Conservation (phyloP, 768 basidiomycete species). For the Hemileccinum rubropunctum region DNA sequence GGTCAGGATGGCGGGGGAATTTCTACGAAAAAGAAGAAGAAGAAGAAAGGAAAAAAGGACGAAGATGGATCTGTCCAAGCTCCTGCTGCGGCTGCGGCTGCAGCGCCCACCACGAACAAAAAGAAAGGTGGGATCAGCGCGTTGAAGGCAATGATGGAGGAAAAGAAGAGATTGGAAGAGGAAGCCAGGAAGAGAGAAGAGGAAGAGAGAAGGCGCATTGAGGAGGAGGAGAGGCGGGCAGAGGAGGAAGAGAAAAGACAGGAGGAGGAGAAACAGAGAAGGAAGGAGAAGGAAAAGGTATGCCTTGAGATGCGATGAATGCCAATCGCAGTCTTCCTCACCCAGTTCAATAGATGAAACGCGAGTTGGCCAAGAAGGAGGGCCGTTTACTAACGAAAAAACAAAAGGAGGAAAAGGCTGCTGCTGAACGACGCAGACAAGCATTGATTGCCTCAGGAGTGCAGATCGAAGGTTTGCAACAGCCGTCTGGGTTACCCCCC, state of each 20-base stretch:
- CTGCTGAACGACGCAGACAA: conserved; percentile 86
- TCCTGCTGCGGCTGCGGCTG: conserved; percentile 30
- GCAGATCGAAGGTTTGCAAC: conserved; percentile 85
- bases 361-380: conserved; percentile 89
- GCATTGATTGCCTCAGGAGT: conserved; percentile 89
- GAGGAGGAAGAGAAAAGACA: conserved; percentile 75
- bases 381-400: conserved; percentile 95
- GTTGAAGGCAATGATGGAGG: conserved; percentile 88
- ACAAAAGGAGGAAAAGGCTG: conserved; percentile 90
- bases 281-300: conserved; percentile 89
- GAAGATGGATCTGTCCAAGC: conserved; percentile 55
- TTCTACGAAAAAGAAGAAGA: conserved; percentile 80
- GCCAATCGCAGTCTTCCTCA: not conserved
- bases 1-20: conserved; percentile 51
- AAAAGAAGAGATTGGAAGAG: conserved; percentile 85
- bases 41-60: conserved; percentile 75
- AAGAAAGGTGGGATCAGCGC: conserved; percentile 83
- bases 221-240: conserved; percentile 81
- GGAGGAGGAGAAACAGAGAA: conserved; percentile 81
- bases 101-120: conserved; percentile 46
- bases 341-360: conserved; percentile 63
- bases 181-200: conserved; percentile 70
- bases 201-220: conserved; percentile 76
- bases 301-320: not conserved
- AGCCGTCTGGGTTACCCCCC: conserved; percentile 41